These are phyloP conservation scores for Yamagishiella unicocca DNA, from an alignment of 139 green algal species.

Conservation along the genomic window DNA sequence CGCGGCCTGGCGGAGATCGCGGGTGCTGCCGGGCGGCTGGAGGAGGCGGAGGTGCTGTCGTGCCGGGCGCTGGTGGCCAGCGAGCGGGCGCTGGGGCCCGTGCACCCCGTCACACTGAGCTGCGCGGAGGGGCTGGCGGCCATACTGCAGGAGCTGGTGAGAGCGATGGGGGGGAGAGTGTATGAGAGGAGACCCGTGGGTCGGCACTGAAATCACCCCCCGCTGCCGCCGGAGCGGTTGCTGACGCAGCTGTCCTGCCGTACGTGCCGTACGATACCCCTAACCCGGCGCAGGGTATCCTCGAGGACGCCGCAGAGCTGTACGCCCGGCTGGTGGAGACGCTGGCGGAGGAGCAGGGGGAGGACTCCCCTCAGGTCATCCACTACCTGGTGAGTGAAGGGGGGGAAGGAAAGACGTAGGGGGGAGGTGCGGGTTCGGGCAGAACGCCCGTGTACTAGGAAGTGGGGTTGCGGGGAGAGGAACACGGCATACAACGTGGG, in stretches of 20 bases:
- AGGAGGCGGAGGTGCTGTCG: conserved; percentile 29
- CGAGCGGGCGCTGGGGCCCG: conserved; percentile 10
- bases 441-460: too few species aligned
- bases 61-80: conserved; percentile 26
- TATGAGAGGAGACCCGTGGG: too few species aligned
- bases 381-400: conserved; percentile 24
- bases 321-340: conserved; percentile 23
- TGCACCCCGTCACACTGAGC: conserved; percentile 7
- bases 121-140: conserved; percentile 37
- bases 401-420: too few species aligned
- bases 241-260: too few species aligned
- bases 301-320: conserved; percentile 29
- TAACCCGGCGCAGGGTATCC: neutral
- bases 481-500: too few species aligned
- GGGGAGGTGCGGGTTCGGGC: neutral
- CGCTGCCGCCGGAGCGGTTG: too few species aligned
- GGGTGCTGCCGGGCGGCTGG: neutral
- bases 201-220: too few species aligned
- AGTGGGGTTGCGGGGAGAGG: too few species aligned
- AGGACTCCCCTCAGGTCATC: neutral
- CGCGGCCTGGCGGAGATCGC: conserved; percentile 19
- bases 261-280: too few species aligned
- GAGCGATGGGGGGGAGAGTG: neutral
- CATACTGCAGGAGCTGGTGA: conserved; percentile 13
- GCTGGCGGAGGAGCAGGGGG: neutral